Percentiles rank a stretch among this genome's conserved stretches.
These are phyloP conservation scores for Plectosphaerella sp. DNA, from an alignment of 2,329 filamentous ascomycete genomes.

Conservation along the genomic window DNA sequence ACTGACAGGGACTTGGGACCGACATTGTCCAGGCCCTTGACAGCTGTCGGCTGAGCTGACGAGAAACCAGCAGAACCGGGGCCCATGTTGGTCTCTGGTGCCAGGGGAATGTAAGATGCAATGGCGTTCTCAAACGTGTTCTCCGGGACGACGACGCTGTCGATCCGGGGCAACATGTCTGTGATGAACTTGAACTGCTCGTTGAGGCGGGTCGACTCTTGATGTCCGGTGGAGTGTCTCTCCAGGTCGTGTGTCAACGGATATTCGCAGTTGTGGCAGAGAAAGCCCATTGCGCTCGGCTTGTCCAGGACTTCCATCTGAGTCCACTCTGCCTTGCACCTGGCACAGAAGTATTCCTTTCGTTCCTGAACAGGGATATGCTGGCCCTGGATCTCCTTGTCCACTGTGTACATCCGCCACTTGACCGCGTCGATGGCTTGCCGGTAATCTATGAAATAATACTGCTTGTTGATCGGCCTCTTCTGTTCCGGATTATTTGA, in stretches of 20 bases:
- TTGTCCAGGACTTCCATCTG: constrained; percentile 83
- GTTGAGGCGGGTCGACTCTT: constrained; percentile 71
- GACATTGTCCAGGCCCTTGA: constrained; percentile 63
- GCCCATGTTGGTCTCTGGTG: constrained; percentile 54
- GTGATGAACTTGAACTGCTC: constrained; percentile 76
- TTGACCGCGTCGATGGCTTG: constrained; percentile 95
- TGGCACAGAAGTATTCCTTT: constrained; percentile 84
- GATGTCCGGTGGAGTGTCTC: constrained; percentile 64
- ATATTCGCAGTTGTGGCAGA: constrained; percentile 73
- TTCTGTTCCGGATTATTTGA: constrained; percentile 56
- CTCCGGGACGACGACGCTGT: constrained; percentile 68
- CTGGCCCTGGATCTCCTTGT: constrained; percentile 81
- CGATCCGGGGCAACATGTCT: constrained; percentile 71
- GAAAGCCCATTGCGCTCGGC: constrained; percentile 66
- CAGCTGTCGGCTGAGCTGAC: constrained; percentile 57
- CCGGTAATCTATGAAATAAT: constrained; percentile 96
- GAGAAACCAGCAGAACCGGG: constrained; percentile 47
- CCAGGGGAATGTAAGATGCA: constrained; percentile 41
- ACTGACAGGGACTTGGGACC: constrained; percentile 67
- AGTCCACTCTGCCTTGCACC: constrained; percentile 83
- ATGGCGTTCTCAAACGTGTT: constrained; percentile 70
- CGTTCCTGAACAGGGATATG: constrained; percentile 77
- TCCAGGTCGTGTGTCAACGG: constrained; percentile 63
- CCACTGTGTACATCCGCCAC: constrained; percentile 83
- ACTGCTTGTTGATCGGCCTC: constrained; percentile 79